A percentile compares a stretch with the other conserved stretches of the same genome.
phyloP scores from a whole-genome alignment of 495 filamentous ascomycete species.

The Penicillium argentinense region DNA sequence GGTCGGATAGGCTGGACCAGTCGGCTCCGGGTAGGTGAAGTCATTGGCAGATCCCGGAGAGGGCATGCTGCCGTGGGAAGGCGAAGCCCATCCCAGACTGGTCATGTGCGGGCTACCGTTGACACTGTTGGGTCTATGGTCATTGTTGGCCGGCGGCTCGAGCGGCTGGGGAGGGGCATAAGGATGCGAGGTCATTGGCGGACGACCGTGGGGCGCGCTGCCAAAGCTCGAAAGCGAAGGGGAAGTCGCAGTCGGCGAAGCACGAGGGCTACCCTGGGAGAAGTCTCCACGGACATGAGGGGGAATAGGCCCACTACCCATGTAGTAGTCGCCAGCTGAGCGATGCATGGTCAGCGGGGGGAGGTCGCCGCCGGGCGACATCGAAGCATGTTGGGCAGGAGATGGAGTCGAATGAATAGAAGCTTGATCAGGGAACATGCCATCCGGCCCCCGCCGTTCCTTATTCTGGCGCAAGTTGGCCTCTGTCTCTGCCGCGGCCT shows the following conservation, averaged over 20 bases:
- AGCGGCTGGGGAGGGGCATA: conserved; percentile 84
- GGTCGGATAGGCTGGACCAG: conserved; percentile 52
- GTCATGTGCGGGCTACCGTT: conserved; percentile 72
- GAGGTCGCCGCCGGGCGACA: conserved; percentile 78
- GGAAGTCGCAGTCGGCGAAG: conserved; percentile 63
- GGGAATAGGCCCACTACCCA: conserved; percentile 70
- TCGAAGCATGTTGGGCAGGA: conserved; percentile 71
- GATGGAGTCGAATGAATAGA: conserved; percentile 89
- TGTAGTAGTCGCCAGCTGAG: conserved; percentile 65
- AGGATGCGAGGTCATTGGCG: conserved; percentile 78
- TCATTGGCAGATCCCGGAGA: conserved; percentile 65
- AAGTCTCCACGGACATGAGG: conserved; percentile 78
- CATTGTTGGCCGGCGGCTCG: conserved; percentile 80
- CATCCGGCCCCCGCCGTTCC: conserved; percentile 65
- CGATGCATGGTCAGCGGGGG: conserved; percentile 73
- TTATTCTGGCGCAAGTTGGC: conserved; percentile 66
- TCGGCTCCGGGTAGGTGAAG: conserved; percentile 71
- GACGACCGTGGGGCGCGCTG: conserved; percentile 57
- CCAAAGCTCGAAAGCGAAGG: conserved; percentile 59
- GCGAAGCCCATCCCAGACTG: conserved; percentile 72
- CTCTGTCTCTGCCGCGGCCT: conserved; percentile 85
- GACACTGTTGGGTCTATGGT: conserved; percentile 66
- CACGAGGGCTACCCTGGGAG: conserved; percentile 70
- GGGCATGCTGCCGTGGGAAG: conserved; percentile 60
- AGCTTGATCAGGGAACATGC: conserved; percentile 73